phyloP scores from a whole-genome alignment of 2,329 filamentous ascomycete species.

The Fusarium sp. region DNA sequence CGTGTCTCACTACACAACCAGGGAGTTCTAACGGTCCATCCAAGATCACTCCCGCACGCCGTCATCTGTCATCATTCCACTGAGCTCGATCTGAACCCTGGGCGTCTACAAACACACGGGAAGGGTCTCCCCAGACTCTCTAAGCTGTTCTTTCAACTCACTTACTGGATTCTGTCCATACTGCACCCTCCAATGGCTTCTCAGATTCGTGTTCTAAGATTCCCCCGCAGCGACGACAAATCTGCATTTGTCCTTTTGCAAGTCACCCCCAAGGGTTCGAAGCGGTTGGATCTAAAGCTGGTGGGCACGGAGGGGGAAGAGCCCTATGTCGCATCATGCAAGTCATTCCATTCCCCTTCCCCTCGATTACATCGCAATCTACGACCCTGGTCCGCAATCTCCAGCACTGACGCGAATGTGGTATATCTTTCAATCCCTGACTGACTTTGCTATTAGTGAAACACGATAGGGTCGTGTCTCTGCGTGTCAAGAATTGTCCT shows the following conservation, averaged over 20 bases:
- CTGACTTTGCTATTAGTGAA: constrained; percentile 62
- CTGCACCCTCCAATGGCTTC: constrained; percentile 44
- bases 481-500: constrained; percentile 68
- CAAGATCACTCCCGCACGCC: constrained; percentile 24
- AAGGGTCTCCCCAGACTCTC: constrained; percentile 10
- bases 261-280: constrained; percentile 64
- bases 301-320: constrained; percentile 77
- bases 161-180: constrained; percentile 3
- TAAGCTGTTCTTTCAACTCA: constrained; percentile 16
- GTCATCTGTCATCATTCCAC: constrained; percentile 40
- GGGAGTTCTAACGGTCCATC: constrained; percentile 23
- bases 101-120: constrained; percentile 4
- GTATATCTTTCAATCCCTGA: constrained; percentile 29
- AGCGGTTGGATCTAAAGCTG: constrained; percentile 75
- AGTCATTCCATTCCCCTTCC: constrained; percentile 54
- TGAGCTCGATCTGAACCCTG: constrained; percentile 28
- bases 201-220: constrained; percentile 64
- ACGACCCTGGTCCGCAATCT: constrained; percentile 36
- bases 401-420: constrained; percentile 38
- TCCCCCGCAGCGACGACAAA: constrained; percentile 69
- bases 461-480: constrained; percentile 67
- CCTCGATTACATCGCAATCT: constrained; percentile 32
- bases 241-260: constrained; percentile 73
- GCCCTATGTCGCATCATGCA: constrained; percentile 71
- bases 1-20: constrained; percentile 36